Conservation (phyloP, 305 asterid genomes). For the Vinca major region DNA sequence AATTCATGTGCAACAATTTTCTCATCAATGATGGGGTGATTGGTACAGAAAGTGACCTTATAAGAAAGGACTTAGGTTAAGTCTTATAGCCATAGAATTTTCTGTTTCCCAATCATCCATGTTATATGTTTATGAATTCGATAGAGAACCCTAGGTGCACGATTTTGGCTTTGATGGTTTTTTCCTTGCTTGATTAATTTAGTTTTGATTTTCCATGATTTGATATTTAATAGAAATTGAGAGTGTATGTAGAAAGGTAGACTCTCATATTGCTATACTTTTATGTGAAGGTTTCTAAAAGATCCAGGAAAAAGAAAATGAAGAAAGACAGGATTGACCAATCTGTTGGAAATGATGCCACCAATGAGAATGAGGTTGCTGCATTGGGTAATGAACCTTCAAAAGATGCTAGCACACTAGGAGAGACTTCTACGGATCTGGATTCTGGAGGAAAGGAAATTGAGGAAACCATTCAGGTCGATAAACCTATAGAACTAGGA, state of each 20-base stretch:
- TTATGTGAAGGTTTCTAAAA: conserved; percentile 66
- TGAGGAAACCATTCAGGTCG: conserved; percentile 30
- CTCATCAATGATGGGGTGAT: background rate
- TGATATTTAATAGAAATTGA: background rate
- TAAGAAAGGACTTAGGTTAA: background rate
- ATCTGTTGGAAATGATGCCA: conserved; percentile 28
- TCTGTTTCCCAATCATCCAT: no score
- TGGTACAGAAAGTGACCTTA: no score
- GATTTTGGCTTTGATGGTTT: no score
- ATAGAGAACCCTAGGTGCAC: background rate
- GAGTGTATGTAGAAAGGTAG: background rate
- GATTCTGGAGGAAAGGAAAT: conserved; percentile 27
- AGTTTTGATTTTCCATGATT: background rate
- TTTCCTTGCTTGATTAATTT: background rate
- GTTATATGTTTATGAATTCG: background rate
- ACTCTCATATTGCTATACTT: conserved; percentile 12
- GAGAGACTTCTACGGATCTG: conserved; percentile 24
- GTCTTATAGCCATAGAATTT: background rate
- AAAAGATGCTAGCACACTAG: conserved; percentile 29
- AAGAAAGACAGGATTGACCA: conserved; percentile 40
- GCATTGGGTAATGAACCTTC: conserved; percentile 32
- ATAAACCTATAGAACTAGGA: conserved; percentile 24
- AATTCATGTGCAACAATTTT: background rate
- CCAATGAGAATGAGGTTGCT: conserved; percentile 33
- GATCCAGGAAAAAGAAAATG: conserved; percentile 54